These are phyloP conservation scores for Chalciporus sp. DNA, from an alignment of 1,284 basidiomycete genomes.

Conservation along the genomic window DNA sequence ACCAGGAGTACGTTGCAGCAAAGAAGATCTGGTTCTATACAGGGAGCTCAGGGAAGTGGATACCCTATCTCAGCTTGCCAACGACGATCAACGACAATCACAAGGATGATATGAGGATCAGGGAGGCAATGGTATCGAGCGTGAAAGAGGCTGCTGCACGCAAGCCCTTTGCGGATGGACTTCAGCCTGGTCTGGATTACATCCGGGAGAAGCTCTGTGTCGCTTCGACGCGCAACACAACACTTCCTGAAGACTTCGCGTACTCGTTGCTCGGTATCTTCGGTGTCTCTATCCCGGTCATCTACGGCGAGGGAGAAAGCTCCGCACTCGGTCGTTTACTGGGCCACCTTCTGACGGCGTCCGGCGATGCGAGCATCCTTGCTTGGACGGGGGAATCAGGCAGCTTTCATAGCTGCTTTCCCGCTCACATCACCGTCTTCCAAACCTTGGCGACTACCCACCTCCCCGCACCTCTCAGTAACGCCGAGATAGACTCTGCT, in stretches of 20 bases:
- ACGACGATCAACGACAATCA: not conserved
- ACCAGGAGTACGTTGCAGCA: slow-evolving; percentile 4
- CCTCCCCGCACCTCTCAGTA: not conserved
- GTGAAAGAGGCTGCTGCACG: no score
- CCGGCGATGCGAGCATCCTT: slow-evolving; percentile 3
- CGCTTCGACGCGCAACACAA: not conserved
- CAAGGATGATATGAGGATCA: not conserved
- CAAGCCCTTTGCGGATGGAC: not conserved
- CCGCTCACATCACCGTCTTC: not conserved
- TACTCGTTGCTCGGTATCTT: not conserved
- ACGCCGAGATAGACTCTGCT: not conserved
- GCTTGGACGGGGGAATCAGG: slow-evolving; percentile 1
- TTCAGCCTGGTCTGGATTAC: no score
- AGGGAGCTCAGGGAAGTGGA: not conserved
- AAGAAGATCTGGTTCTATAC: not conserved
- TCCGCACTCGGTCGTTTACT: not conserved
- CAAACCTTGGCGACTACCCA: not conserved
- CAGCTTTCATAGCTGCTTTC: not conserved
- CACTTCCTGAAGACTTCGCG: not conserved
- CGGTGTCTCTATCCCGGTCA: not conserved
- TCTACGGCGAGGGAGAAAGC: slow-evolving; percentile 9
- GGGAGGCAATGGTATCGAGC: no score
- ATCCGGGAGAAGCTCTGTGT: not conserved
- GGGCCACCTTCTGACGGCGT: not conserved
- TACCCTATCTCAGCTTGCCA: not conserved